phyloP scores from a whole-genome alignment of 768 basidiomycete species.

The Rhizopogon roseolus region DNA sequence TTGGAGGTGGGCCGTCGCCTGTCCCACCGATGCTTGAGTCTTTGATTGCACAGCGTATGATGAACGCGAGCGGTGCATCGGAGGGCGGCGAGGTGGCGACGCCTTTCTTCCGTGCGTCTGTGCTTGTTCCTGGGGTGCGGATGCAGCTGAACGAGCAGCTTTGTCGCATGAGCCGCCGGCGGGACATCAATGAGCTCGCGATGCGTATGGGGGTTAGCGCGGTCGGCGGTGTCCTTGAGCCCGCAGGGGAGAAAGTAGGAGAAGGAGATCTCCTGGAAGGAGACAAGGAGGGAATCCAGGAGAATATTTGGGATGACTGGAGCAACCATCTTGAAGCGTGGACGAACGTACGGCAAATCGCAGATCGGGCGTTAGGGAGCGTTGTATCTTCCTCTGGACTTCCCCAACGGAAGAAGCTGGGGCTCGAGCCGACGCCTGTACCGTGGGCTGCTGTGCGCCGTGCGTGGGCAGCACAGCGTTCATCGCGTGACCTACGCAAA shows the following conservation, averaged over 20 bases:
- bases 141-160: slow-evolving; percentile 49
- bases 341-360: slow-evolving; percentile 65
- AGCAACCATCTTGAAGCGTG: slow-evolving; percentile 64
- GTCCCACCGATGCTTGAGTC: slow-evolving; percentile 22
- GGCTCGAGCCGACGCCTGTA: slow-evolving; percentile 48
- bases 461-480: slow-evolving; percentile 60
- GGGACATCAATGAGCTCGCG: slow-evolving; percentile 75
- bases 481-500: slow-evolving; percentile 47
- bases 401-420: slow-evolving; percentile 5
- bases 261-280: neutral
- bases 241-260: slow-evolving; percentile 3
- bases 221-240: slow-evolving; percentile 62
- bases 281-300: neutral
- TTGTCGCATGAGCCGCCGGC: slow-evolving; percentile 55
- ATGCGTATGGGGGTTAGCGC: slow-evolving; percentile 82
- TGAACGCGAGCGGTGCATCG: slow-evolving; percentile 9
- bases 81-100: slow-evolving; percentile 22
- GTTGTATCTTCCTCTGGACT: slow-evolving; percentile 36
- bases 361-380: slow-evolving; percentile 71
- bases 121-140: slow-evolving; percentile 62
- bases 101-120: slow-evolving; percentile 63
- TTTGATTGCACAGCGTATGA: slow-evolving; percentile 14
- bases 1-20: slow-evolving; percentile 38
- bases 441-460: slow-evolving; percentile 63
- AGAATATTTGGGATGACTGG: slow-evolving; percentile 59